Conservation (phyloP, 1,284 basidiomycete species). For the Cutaneotrichosporon dermatis region DNA sequence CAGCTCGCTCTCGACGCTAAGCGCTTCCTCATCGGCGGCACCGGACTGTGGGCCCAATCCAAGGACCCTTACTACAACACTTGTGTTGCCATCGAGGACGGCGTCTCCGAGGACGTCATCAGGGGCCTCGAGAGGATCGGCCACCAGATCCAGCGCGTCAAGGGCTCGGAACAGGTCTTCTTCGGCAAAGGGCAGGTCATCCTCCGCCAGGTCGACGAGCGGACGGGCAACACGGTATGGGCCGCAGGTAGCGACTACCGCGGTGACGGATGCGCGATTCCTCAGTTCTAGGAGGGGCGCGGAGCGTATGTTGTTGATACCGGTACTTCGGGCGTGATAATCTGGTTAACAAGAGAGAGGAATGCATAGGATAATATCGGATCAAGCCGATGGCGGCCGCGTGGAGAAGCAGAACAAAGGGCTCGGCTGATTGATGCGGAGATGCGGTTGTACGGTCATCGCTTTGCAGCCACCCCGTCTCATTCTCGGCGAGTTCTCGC, state of each 20-base stretch:
- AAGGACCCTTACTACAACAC: conserved; percentile 57
- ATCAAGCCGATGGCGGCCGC: background rate
- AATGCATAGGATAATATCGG: conserved; percentile 6
- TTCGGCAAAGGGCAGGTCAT: conserved; percentile 33
- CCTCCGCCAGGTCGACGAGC: conserved; percentile 18
- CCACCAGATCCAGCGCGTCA: conserved; percentile 63
- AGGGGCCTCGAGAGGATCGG: conserved; percentile 71
- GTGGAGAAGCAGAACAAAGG: background rate
- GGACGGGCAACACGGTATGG: conserved; percentile 26
- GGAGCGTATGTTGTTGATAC: background rate
- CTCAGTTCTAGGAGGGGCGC: conserved; percentile 17
- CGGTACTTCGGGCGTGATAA: no score
- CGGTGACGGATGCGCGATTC: conserved; percentile 28
- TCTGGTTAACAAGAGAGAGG: no score
- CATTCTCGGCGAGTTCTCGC: background rate
- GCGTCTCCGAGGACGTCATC: conserved; percentile 61
- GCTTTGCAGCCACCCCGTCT: no score
- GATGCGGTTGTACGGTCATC: no score
- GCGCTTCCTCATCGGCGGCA: conserved; percentile 73
- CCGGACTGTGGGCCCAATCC: conserved; percentile 7
- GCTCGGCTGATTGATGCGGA: no score
- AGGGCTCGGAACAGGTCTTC: conserved; percentile 22
- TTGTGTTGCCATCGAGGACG: conserved; percentile 82
- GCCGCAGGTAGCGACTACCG: conserved; percentile 27
- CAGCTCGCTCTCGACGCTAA: conserved; percentile 78